Evolutionary conservation across 2,329 filamentous ascomycete species (phyloP), one percentile per base, ranked within the genome.

Genomic region (Fusarium sp.): DNA sequence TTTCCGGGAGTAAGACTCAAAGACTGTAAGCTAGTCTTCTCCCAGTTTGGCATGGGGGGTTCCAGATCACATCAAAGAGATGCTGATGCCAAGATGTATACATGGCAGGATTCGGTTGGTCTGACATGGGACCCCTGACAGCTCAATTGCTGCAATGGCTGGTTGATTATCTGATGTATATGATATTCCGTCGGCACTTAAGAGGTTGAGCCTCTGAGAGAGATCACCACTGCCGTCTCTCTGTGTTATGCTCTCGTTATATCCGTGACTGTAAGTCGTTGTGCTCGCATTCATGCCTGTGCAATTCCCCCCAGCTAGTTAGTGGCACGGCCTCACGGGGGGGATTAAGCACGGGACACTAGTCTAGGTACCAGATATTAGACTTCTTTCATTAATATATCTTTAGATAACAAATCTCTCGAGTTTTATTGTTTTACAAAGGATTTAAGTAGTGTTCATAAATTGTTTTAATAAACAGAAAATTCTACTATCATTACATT

Each of bases 1-100:
- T n/a, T 36, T 34, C 8, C 10, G 32, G 32, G 6, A 5, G 32
- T 10, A 26, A 26, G 24, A 26, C 24, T 26, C 7, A 0, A 24
- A 28, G 46, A 26, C 24, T 26, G 15, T 1, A 24, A 28, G 46
- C 34, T 43, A 54, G 11, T 2, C 26, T 15, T 10, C 42, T 24
- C 32, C 28, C 32, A 36, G 26, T 21, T 28, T 46, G 30, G 36
- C 40, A 21, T 23, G 21, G 47, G 47, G 59, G 34, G 42, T 46
- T 50, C 45, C 34, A 26, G 24, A 38, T 34, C 17, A 26, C 11
- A 14, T 21, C 14, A 21, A 40, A 11, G 28, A 32, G 34, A 36
- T 19, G 34, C 17, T 36, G 6, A 9, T 57, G 60, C 51, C 60
- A 63, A 57, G 60, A 50, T 23, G 44, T 46, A 26, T 57, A n/a